Evolutionary conservation across 2,329 filamentous ascomycete genomes (phyloP), one percentile per base, ranked within the genome.

Genomic region (Colletotrichum phormii): DNA sequence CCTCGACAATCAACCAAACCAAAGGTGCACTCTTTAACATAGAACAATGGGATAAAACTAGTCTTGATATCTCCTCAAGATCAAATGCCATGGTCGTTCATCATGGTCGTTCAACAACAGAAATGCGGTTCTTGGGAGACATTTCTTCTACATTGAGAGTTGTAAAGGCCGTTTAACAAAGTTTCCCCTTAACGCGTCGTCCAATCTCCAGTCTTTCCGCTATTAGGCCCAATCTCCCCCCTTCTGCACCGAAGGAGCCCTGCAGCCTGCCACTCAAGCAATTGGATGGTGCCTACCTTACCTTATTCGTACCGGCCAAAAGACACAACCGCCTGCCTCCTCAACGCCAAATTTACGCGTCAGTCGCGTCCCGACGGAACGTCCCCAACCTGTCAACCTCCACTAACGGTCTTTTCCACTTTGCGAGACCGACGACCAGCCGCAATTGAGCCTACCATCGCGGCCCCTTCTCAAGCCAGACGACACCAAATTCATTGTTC

Each of bases 341-440:
- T 67, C 37, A 71, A 79, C 80, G 76, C 80, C 79, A 81, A 75
- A 79, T 77, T 75, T 69, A 80, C 80, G 80, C 80, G 80, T 75
- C 33, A 61, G 54, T 73, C 79, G 80, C 79, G 80, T 80, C 75
- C 75, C 73, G 24, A 61, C 61, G 35, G 46, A 58, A 7, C 55
- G 18, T 42, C 33, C 29, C 54, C 42, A 71, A 71, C 63, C 57
- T 62, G 42, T 33, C 61, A 58, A 55, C 31, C 61, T 49, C 58
- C 51, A 59, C 59, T 13, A 62, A 62, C 58, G 57, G 42, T 54
- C 37, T 24, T 46, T 65, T 33, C 71, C 57, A 71, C 61, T 53
- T 71, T 42, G 37, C 46, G 60, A 73, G 31, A 54, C 66, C 29
- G n/a, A 35, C 22, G 24, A 49, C 15, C 54, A n/a, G 49, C 65